Base-by-base conservation (phyloP, 495 filamentous ascomycete species). In the Talaromyces thailandensis region DNA sequence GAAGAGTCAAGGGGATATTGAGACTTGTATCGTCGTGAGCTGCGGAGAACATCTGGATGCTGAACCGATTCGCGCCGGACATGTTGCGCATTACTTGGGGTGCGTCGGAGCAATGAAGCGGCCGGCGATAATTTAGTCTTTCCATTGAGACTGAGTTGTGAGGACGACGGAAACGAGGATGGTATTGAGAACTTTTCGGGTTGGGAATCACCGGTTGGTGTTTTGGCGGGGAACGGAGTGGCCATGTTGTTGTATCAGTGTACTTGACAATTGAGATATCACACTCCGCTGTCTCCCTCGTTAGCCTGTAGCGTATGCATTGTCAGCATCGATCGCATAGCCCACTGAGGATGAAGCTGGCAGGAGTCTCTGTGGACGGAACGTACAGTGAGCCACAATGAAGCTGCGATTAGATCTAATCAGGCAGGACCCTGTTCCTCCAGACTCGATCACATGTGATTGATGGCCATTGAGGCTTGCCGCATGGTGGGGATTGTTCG, bases 1-100 rank as follows among this genome's bases (percentile, higher is more conserved):
- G 82, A 64, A 14, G 80, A 85, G 61, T 91, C 86, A 9, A 84
- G 79, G 1, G 92, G 92, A 71, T 97, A 97, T 70, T 97, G 92
- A 48, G 92, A 93, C 65, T 87, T 90, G 69, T 90, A 75, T 16
- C 73, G 74, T 35, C 75, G 76, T 69, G 76, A 68, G 78, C 75
- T 71, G 71, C 71, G 66, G 71, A 70, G 62, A 67, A 76, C 63
- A 70, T 58, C 53, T 25, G 55, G 52, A 58, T 81, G 64, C 64
- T 79, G 62, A 58, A 77, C 63, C 60, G 81, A 71, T 74, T 81
- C 66, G 76, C 73, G 74, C n/a, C 70, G 75, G 53, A 71, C 75
- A 14, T 68, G 69, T 25, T 73, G 72, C n/a, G 74, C 83, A 63
- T 68, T 76, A 60, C 77, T 80, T 62, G 65, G 82, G 72, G 72